Percentiles rank a stretch among this genome's conserved stretches.
These are phyloP conservation scores for Bacidia gigantensis DNA, from an alignment of 495 filamentous ascomycete genomes.

Conservation along the genomic window DNA sequence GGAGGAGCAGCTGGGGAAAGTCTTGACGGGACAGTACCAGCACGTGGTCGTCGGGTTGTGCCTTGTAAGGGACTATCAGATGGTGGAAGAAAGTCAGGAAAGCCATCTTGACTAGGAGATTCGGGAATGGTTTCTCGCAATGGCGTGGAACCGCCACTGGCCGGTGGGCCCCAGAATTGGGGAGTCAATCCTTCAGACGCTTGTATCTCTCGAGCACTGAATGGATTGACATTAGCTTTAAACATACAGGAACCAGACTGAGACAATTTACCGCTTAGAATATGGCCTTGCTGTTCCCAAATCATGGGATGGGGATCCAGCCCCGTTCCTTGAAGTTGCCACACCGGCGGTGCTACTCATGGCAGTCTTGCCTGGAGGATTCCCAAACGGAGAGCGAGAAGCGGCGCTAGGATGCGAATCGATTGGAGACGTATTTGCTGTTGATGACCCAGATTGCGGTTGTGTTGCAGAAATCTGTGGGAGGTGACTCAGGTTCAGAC, in stretches of 20 bases:
- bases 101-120: constrained; percentile 86
- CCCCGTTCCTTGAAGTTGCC: constrained; percentile 65
- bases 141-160: constrained; percentile 89
- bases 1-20: constrained; percentile 51
- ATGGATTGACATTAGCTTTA: constrained; percentile 2
- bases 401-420: constrained; percentile 57
- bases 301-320: constrained; percentile 96
- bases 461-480: constrained; percentile 58
- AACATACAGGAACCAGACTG: background rate
- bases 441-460: constrained; percentile 72
- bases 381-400: constrained; percentile 62
- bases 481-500: constrained; percentile 66
- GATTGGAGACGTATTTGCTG: constrained; percentile 72
- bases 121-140: constrained; percentile 95
- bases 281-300: constrained; percentile 46
- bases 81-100: constrained; percentile 74
- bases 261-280: constrained; percentile 69
- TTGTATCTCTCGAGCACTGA: constrained; percentile 88
- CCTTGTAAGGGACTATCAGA: constrained; percentile 40
- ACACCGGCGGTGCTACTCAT: constrained; percentile 59
- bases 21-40: constrained; percentile 91
- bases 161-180: constrained; percentile 88
- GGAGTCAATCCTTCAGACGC: constrained; percentile 83
- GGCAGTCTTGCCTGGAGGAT: constrained; percentile 47
- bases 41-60: constrained; percentile 62